phyloP scores from a whole-genome alignment of 2,329 filamentous ascomycete genomes.

The Acrodontium crateriforme region DNA sequence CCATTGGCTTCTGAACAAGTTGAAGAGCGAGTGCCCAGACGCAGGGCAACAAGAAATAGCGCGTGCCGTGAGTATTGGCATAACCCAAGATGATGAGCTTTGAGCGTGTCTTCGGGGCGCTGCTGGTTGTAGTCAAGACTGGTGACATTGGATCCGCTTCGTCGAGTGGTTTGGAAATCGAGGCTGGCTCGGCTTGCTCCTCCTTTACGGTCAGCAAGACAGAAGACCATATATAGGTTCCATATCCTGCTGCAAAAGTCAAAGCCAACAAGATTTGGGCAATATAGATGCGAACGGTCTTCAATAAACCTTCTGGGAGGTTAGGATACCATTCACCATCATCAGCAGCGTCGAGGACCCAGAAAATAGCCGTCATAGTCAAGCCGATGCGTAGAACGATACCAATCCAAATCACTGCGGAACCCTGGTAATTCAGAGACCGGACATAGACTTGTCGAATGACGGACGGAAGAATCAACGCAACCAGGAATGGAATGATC shows the following conservation, averaged over 20 bases:
- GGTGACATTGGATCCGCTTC: constrained; percentile 19
- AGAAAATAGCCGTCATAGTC: constrained; percentile 65
- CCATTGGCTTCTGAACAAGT: constrained; percentile 88
- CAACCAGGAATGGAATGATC: constrained; percentile 60
- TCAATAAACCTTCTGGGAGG: constrained; percentile 48
- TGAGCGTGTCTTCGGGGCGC: constrained; percentile 16
- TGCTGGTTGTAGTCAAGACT: constrained; percentile 24
- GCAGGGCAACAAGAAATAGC: constrained; percentile 71
- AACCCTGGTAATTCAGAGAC: constrained; percentile 78
- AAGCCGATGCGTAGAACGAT: constrained; percentile 65
- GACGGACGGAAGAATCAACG: constrained; percentile 56
- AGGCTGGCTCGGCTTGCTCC: constrained; percentile 14
- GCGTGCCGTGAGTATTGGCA: constrained; percentile 80
- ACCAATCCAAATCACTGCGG: constrained; percentile 73
- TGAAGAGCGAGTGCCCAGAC: constrained; percentile 66
- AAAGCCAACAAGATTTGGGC: constrained; percentile 71
- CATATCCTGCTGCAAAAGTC: constrained; percentile 68
- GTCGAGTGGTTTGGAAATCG: constrained; percentile 15
- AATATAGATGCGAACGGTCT: constrained; percentile 59
- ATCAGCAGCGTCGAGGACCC: constrained; percentile 79
- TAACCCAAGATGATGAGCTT: constrained; percentile 64
- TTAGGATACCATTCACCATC: constrained; percentile 65
- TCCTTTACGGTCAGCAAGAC: constrained; percentile 63
- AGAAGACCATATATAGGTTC: constrained; percentile 73
- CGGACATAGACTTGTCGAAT: constrained; percentile 66